Percentiles rank a stretch among this genome's conserved stretches.
Conservation (phyloP, 2,329 filamentous ascomycete species). For the Exophiala dermatitidis region DNA sequence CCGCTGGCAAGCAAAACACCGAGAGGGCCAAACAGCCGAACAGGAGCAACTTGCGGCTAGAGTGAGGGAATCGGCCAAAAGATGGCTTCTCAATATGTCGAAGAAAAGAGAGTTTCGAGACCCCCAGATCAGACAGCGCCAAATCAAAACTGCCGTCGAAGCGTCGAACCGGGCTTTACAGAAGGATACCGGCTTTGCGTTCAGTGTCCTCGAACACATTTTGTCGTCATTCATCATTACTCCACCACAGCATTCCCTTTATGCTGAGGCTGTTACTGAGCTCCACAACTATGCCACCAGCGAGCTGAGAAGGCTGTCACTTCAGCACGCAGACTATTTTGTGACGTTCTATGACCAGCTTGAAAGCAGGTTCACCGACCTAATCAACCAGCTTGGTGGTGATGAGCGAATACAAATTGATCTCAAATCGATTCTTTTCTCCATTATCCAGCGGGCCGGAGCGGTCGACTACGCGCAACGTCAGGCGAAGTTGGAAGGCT, state of each 20-base stretch:
- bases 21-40: conserved; percentile 41
- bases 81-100: conserved; percentile 36
- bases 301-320: conserved; percentile 80
- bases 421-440: conserved; percentile 84
- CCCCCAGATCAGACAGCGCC: conserved; percentile 72
- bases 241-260: conserved; percentile 61
- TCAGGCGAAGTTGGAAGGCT: conserved; percentile 63
- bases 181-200: conserved; percentile 70
- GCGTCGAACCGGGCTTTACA: conserved; percentile 76
- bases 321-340: conserved; percentile 86
- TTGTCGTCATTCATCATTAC: conserved; percentile 73
- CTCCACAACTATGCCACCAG: conserved; percentile 77
- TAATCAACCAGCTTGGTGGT: conserved; percentile 62
- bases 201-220: conserved; percentile 86
- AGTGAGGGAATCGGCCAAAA: conserved; percentile 36
- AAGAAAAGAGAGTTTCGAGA: conserved; percentile 51
- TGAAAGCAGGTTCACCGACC: conserved; percentile 72
- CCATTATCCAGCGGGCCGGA: conserved; percentile 82
- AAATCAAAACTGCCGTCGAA: conserved; percentile 73
- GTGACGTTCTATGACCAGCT: conserved; percentile 81
- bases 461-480: conserved; percentile 65
- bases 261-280: conserved; percentile 83
- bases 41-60: conserved; percentile 37
- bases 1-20: conserved; percentile 60
- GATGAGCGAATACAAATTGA: conserved; percentile 81